Percentiles rank a stretch among this genome's conserved stretches.
Conservation (phyloP, 495 filamentous ascomycete species). For the Neurospora sp. region DNA sequence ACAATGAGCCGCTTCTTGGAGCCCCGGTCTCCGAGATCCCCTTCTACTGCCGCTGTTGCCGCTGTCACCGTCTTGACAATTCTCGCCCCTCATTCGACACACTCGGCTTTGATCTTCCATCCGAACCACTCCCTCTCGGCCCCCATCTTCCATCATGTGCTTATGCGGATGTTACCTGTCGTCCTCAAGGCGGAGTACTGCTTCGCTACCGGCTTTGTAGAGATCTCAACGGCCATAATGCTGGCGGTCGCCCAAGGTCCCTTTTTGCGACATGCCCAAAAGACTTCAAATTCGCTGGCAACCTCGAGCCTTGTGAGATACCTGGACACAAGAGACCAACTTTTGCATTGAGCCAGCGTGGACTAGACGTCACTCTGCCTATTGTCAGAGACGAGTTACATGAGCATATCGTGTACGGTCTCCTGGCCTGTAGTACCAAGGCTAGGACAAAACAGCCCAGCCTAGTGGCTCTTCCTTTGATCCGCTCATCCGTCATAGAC, state of each 20-base stretch:
- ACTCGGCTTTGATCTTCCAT: background rate
- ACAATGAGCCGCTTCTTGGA: background rate
- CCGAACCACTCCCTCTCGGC: background rate
- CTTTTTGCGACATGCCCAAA: background rate
- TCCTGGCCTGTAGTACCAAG: background rate
- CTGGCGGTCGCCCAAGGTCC: background rate
- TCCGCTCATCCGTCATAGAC: background rate
- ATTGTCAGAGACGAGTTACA: background rate
- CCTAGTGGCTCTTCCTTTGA: background rate
- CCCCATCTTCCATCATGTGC: background rate
- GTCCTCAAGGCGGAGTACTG: background rate
- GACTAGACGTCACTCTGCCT: background rate
- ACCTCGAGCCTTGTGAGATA: background rate
- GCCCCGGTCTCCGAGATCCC: background rate
- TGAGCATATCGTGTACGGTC: background rate
- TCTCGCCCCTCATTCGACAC: background rate
- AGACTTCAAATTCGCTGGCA: background rate
- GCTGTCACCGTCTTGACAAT: background rate
- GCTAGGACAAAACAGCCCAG: rapidly evolving
- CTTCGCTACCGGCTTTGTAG: background rate
- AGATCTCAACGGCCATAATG: background rate
- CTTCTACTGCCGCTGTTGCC: background rate
- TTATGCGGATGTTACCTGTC: background rate
- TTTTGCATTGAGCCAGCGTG: background rate
- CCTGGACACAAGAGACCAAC: background rate